Conservation (phyloP, 495 filamentous ascomycete genomes). For the Achaetomiella virescens region DNA sequence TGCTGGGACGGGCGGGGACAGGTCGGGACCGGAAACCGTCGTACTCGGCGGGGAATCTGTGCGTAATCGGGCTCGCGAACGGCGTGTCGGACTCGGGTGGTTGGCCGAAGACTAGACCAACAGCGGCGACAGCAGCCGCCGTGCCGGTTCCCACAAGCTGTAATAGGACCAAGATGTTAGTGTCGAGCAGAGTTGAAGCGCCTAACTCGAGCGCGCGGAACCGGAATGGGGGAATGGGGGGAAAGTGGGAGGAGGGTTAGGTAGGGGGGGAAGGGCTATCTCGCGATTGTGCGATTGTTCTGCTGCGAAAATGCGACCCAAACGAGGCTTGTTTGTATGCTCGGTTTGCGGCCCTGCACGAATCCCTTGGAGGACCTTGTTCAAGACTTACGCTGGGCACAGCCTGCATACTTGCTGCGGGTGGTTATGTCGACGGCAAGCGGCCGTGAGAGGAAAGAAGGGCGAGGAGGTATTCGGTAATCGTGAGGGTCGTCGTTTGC, state of each 20-base stretch:
- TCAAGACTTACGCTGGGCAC: slow-evolving; percentile 56
- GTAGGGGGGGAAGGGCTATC: neutral
- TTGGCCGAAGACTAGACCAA: slow-evolving; percentile 49
- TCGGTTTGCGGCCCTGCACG: slow-evolving; percentile 2
- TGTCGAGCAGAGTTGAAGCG: neutral
- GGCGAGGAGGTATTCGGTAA: slow-evolving; percentile 30
- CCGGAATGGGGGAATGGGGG: no score
- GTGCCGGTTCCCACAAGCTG: slow-evolving; percentile 55
- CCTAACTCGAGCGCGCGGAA: no score
- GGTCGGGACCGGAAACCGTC: slow-evolving; percentile 31
- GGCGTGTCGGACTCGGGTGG: slow-evolving; percentile 32
- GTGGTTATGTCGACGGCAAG: slow-evolving; percentile 34
- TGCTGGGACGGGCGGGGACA: slow-evolving; percentile 37
- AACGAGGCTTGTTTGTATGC: neutral
- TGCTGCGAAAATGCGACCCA: neutral
- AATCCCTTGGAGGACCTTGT: neutral
- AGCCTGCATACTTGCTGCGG: slow-evolving; percentile 52
- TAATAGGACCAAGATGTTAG: slow-evolving; percentile 13
- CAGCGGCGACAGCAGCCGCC: slow-evolving; percentile 53
- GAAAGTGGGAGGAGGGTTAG: neutral
- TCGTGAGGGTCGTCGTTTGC: slow-evolving; percentile 32
- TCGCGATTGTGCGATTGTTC: no score
- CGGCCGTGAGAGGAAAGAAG: slow-evolving; percentile 34
- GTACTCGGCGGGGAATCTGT: slow-evolving; percentile 39
- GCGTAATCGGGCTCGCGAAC: slow-evolving; percentile 33